Evolutionary conservation across 208 protist genomes (phyloP), one percentile per base, ranked within the genome.

Genomic region (Leishmania major): DNA sequence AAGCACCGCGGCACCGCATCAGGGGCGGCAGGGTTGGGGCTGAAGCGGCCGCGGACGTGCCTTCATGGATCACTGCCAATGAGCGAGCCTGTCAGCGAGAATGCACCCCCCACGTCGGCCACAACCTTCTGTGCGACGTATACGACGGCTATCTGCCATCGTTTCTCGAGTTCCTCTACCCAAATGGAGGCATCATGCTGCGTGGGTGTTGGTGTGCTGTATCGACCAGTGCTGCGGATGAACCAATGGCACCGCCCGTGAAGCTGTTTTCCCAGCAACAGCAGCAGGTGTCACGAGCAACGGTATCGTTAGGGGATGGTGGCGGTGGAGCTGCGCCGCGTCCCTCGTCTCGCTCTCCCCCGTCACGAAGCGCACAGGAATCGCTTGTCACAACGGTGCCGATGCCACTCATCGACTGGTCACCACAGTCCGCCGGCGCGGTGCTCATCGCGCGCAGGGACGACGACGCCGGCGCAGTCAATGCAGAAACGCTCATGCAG

Each of bases 101-200:
- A 31, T 45, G 43, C 40, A 3, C 28, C 31, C 19, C 31, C 71
- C 28, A 55, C 3, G 17, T 90, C 11, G 84, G 83, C 15, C 5
- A 40, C 13, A 64, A 73, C 53, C 62, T 89, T 25, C 49, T 95
- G 55, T 22, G 81, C 43, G 89, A 95, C 81, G 73, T 93, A 13
- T 86, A 86, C 73, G 81, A 93, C 66, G 80, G 82, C 72, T 93
- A 88, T 78, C 64, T 95, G 22, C 91, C 90, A 2, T 77, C 79
- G 17, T 80, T 95, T 51, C 57, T 95, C 6, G 83, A 89, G 35
- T 2, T 22, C 7, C 62, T 79, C 62, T 95, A 95, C 75, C 80
- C 87, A n/a, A 31, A 85, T 19, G 76, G 81, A 4, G 88, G 89
- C 4, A 88, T 95, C 35, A 71, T 31, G 35, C 62, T 95, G 62